Evolutionary conservation across 129 eudicot species (phyloP), one percentile per base, ranked within the genome.

Genomic region (Saussurea involucrata): DNA sequence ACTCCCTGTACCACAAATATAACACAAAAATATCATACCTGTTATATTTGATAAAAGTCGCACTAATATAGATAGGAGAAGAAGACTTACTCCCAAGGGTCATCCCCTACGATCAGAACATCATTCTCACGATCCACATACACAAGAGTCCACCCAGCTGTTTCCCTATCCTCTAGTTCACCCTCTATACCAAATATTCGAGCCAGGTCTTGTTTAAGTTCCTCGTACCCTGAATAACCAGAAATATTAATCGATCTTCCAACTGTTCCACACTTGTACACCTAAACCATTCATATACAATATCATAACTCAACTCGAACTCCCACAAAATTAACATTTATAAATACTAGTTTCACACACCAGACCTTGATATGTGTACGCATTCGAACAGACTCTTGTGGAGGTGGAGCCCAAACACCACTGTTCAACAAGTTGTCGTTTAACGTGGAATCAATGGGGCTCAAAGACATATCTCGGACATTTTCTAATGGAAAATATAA

Each of bases 51-150:
- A n/a, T n/a, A 11, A 68, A 28, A 53, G 32, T 4, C 15, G 21
- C 8, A 58, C 9, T 40, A 9, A 10, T 10, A 40, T 9, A 15
- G 10, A 9, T 40, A 27, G n/a, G n/a, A 27, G 29, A 10, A 36
- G 1, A 5, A 36, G 55, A 90, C 98, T 64, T 89, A 94, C 98
- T 94, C 98, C 98, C 98, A 94, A 66, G 98, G 98, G 81, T 94
- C 98, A 82, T 94, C 98, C 5, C 98, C 98, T 22, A 94, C 97
- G 25, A 94, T 88, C 75, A 94, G 84, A 55, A 91, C 97, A 83
- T 94, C 98, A 61, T 82, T 94, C 83, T 94, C 98, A 64, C 89
- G 93, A 83, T 94, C 98, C 83, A 87, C 97, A 40, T 94, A 94
- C 11, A 94, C 98, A 34, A 94, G 96, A 69, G 91, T 89, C 97